These are phyloP conservation scores for Entomortierella chlamydospora DNA, from an alignment of 192 early-diverging fungal species.

Conservation along the genomic window DNA sequence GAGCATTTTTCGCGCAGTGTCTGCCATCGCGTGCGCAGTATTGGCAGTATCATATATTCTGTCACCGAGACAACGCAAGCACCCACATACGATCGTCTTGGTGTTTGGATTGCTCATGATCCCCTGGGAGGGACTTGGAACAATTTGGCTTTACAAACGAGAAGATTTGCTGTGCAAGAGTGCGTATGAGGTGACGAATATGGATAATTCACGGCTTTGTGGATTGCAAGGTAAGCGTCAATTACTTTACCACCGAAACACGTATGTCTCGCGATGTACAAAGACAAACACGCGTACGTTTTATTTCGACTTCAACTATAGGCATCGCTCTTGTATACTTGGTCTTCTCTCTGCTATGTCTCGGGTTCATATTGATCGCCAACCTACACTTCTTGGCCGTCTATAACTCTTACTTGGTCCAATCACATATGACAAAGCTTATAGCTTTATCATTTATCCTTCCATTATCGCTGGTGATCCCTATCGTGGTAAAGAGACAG, in stretches of 20 bases:
- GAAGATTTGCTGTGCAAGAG: constrained; percentile 32
- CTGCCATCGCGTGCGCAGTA: constrained; percentile 11
- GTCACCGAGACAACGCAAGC: constrained; percentile 23
- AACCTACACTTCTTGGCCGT: constrained; percentile 35
- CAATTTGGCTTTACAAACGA: constrained; percentile 21
- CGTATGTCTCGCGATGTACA: no score
- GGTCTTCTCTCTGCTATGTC: constrained; percentile 18
- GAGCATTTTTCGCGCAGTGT: constrained; percentile 18
- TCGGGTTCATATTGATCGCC: constrained; percentile 27
- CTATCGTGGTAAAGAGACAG: constrained; percentile 16
- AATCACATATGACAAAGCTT: constrained; percentile 15
- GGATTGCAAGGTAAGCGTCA: constrained; percentile 50
- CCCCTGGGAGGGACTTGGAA: constrained; percentile 17
- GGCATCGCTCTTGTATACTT: constrained; percentile 27
- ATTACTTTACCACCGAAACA: no score
- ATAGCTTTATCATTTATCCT: constrained; percentile 22
- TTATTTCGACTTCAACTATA: no score
- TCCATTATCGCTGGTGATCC: constrained; percentile 24
- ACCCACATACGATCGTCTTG: constrained; percentile 36
- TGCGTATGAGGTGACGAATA: constrained; percentile 18
- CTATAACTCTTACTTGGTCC: constrained; percentile 14
- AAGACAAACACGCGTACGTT: no score
- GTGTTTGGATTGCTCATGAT: constrained; percentile 13
- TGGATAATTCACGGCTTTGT: constrained; percentile 47
- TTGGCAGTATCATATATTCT: constrained; percentile 5